Percentiles rank a stretch among this genome's conserved stretches.
Conservation (phyloP, 805 yeast genomes). For the Candida xiaguanensis region DNA sequence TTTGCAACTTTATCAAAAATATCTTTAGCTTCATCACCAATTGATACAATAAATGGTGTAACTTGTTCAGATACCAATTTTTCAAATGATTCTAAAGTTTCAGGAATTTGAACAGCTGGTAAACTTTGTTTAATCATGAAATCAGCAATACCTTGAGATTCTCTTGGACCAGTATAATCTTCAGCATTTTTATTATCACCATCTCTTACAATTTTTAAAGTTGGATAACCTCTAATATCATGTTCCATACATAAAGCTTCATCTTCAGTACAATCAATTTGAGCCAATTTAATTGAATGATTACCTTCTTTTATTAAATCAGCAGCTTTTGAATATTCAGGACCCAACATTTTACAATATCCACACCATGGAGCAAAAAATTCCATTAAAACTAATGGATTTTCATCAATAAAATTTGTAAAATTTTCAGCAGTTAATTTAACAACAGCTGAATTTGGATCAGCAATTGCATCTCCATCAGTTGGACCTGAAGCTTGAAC, state of each 20-base stretch:
- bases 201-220: slow-evolving; percentile 72
- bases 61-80: slow-evolving; percentile 44
- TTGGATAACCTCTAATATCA: slow-evolving; percentile 80
- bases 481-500: slow-evolving; percentile 35
- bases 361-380: slow-evolving; percentile 99
- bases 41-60: slow-evolving; percentile 59
- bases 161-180: slow-evolving; percentile 84
- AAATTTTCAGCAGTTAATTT: slow-evolving; percentile 67
- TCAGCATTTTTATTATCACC: slow-evolving; percentile 41
- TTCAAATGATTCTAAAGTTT: slow-evolving; percentile 47
- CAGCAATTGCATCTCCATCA: slow-evolving; percentile 65
- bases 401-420: slow-evolving; percentile 58
- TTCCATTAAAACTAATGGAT: slow-evolving; percentile 80
- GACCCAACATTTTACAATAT: slow-evolving; percentile 86
- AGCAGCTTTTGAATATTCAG: slow-evolving; percentile 74
- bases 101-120: slow-evolving; percentile 57
- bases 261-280: slow-evolving; percentile 81
- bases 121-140: slow-evolving; percentile 78
- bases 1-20: slow-evolving; percentile 66
- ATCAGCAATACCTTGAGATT: slow-evolving; percentile 68
- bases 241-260: slow-evolving; percentile 64
- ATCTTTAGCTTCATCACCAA: slow-evolving; percentile 38
- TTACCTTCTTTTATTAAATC: slow-evolving; percentile 47
- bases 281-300: slow-evolving; percentile 70
- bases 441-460: slow-evolving; percentile 83